A percentile compares a stretch with the other conserved stretches of the same genome.
Evolutionary conservation across 1,139 yeast genomes (phyloP).

Genomic region (Magnusiomyces sp.): DNA sequence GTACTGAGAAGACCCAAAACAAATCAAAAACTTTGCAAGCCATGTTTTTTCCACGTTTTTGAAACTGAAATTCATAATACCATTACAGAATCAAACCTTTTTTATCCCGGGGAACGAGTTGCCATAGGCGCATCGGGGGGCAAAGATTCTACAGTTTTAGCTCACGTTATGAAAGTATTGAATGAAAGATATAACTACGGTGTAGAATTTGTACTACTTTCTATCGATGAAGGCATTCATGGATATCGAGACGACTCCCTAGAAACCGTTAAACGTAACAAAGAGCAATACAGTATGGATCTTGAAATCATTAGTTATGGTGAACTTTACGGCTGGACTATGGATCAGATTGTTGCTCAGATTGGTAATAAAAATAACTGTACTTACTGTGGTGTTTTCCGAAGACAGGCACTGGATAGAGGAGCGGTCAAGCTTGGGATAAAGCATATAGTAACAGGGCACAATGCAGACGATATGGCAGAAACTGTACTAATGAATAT

Average conservation of each 20-base stretch:
- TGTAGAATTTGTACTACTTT: slow-evolving; percentile 65
- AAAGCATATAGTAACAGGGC: slow-evolving; percentile 92
- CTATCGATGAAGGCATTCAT: slow-evolving; percentile 94
- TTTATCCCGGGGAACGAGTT: slow-evolving; percentile 71
- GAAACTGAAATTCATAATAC: slow-evolving; percentile 96
- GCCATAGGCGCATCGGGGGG: slow-evolving; percentile 99
- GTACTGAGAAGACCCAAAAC: slow-evolving; percentile 90
- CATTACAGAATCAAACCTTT: slow-evolving; percentile 59
- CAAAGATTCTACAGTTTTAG: slow-evolving; percentile 92
- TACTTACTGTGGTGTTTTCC: slow-evolving; percentile 94
- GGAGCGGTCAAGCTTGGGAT: slow-evolving; percentile 90
- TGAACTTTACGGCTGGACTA: slow-evolving; percentile 88
- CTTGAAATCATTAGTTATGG: slow-evolving; percentile 83
- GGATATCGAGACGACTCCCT: slow-evolving; percentile 96
- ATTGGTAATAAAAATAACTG: slow-evolving; percentile 93
- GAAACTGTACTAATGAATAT: slow-evolving; percentile 95
- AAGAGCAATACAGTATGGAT: slow-evolving; percentile 79
- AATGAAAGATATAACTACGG: slow-evolving; percentile 89
- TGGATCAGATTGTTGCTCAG: slow-evolving; percentile 95
- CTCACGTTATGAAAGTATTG: slow-evolving; percentile 74
- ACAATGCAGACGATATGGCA: slow-evolving; percentile 98
- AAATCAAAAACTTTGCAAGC: slow-evolving; percentile 81
- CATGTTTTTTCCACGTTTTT: slow-evolving; percentile 81
- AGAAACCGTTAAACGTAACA: slow-evolving; percentile 92
- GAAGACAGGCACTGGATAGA: slow-evolving; percentile 93